Base-by-base conservation (phyloP, 1,284 basidiomycete species). In the Schizopora paradoxa region DNA sequence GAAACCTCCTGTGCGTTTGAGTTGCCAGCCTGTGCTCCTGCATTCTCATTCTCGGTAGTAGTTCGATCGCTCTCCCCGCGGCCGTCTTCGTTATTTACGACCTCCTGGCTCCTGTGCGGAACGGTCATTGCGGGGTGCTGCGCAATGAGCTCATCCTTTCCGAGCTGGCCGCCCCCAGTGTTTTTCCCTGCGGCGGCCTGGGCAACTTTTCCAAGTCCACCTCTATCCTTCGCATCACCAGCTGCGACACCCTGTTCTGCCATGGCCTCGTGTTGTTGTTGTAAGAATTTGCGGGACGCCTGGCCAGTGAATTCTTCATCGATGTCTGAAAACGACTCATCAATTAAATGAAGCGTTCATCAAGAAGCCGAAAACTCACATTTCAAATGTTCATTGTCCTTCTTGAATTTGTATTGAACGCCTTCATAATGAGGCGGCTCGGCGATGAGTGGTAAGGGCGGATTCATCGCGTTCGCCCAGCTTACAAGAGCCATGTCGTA, bases 401-500 rank as follows among this genome's bases (percentile, higher is more conserved):
- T 65, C 32, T 66, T 66, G 57, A 81, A 81, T 23, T 66, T 65
- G 59, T 75, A 77, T 7, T 53, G 23, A n/a, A 32, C 55, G n/a
- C n/a, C n/a, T 16, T 53, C 49, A 10, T 56, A 54, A 21, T 32
- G 49, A 40, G 56, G 53, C 13, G 61, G 59, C 45, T 63, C 54
- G 34, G 45, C 45, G 34, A 62, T 68, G 53, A 58, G 66, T 19
- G 85, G 85, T 4, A 86, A 61, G 3, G 76, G 68, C 4, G 85
- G 84, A 11, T 70, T 58, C 49, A 86, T 67, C 21, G 62, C 62
- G 48, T 77, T 74, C 51, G 67, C 72, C 82, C 82, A 86, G 23
- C 74, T 76, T 51, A 85, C 70, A 29, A 89, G 70, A 11, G 80
- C 79, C 61, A 78, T 79, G 60, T 89, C 86, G 63, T 87, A 88